Conservation (phyloP, 441 rosid genomes). For the Populus hybrid region DNA sequence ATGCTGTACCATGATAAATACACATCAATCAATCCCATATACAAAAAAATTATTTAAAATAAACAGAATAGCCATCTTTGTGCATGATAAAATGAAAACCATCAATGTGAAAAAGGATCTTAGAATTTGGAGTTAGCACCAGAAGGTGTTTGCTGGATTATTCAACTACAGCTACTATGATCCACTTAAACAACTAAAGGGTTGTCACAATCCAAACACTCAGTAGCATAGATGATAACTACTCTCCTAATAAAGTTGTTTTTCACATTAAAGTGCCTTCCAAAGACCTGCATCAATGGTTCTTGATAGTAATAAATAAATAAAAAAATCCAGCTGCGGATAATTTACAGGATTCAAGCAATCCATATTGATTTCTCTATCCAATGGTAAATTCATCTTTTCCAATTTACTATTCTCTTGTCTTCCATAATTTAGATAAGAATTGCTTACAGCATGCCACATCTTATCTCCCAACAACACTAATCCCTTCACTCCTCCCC, state of each 20-base stretch:
- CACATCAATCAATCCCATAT: neutral
- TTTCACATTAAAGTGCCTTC: neutral
- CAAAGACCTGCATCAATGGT: neutral
- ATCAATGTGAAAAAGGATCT: neutral
- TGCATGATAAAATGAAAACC: neutral
- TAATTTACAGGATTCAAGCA: neutral
- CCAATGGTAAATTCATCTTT: neutral
- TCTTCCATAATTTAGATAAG: neutral
- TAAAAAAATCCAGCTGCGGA: neutral
- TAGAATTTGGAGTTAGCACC: neutral
- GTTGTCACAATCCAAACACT: neutral
- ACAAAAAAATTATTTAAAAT: neutral
- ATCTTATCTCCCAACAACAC: neutral
- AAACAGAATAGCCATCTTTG: neutral
- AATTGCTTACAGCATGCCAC: neutral
- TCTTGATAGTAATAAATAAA: neutral
- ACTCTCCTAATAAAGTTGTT: neutral
- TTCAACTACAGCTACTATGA: neutral
- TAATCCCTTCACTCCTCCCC: neutral
- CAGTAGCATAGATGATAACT: neutral
- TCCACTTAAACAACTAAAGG: neutral
- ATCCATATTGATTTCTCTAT: neutral
- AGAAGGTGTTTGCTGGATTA: neutral
- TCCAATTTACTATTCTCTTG: neutral
- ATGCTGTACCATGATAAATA: constrained; percentile 49